phyloP scores from a whole-genome alignment of 352 stramenopile genomes.

The Phytophthora sp. region DNA sequence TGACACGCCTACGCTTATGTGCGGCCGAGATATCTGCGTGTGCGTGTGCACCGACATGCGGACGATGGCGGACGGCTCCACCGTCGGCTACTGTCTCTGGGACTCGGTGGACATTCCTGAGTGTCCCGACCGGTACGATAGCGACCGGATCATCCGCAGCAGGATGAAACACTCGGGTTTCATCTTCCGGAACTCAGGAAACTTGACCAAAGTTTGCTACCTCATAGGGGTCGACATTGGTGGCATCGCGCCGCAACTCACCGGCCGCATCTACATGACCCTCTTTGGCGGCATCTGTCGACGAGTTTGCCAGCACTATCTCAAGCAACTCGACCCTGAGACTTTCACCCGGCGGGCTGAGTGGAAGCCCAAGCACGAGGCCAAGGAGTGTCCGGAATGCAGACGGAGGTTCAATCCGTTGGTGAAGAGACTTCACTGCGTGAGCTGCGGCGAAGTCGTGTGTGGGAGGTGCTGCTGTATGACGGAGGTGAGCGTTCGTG shows the following conservation, averaged over 20 bases:
- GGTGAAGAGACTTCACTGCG: constrained; percentile 36
- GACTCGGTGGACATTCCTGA: constrained; percentile 54
- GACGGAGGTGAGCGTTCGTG: constrained; percentile 45
- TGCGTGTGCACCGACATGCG: constrained; percentile 40
- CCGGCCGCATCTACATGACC: constrained; percentile 42
- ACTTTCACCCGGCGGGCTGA: constrained; percentile 35
- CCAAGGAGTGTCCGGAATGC: constrained; percentile 34
- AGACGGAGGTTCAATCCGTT: constrained; percentile 31
- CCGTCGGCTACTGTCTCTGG: constrained; percentile 64
- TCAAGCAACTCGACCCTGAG: constrained; percentile 38
- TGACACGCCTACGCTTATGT: constrained; percentile 46
- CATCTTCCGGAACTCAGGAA: constrained; percentile 46
- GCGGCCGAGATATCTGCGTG: constrained; percentile 41
- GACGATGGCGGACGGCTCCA: constrained; percentile 31
- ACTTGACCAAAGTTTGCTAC: constrained; percentile 58
- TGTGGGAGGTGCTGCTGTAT: constrained; percentile 31
- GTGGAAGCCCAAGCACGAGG: constrained; percentile 36
- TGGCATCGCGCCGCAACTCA: constrained; percentile 31
- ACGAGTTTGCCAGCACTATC: constrained; percentile 51
- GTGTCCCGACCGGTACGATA: constrained; percentile 31
- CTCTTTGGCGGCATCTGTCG: constrained; percentile 47
- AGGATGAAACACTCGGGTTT: constrained; percentile 55
- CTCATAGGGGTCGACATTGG: constrained; percentile 42
- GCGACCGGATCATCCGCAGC: constrained; percentile 41
- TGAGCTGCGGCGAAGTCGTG: constrained; percentile 32